Base-by-base conservation (phyloP, 108 stramenopile species). In the Fistulifera solaris region DNA sequence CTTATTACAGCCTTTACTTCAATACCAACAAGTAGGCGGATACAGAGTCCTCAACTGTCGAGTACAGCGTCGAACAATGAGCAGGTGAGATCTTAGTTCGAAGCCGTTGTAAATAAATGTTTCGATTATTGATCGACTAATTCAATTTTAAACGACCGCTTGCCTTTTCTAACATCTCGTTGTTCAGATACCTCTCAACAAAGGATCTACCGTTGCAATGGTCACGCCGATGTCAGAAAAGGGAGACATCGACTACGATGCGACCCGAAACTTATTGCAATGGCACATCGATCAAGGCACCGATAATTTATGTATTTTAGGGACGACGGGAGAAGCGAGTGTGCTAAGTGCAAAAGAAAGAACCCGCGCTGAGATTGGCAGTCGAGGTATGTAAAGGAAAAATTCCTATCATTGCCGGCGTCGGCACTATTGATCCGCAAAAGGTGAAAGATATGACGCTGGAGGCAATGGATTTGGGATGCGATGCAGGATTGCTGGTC, bases 261-360 rank as follows among this genome's bases (percentile, higher is more conserved):
- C 72, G 17, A 59, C 85, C 38, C 53, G 74, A 7, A 52, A 46
- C 10, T 73, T 87, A 1, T 55, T 87, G 8, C 60, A 75, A 50
- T 83, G 64, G 56, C 89, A 90, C 53, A 27, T 83, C 11, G 73
- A 68, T 16, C 38, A 65, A 23, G 80, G 78, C 25, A 91, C 89
- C 26, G 80, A 83, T 56, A 82, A 82, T 38, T 53, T 87, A 0
- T 87, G 86, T 43, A 75, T 81, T 35, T 67, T 91, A 16, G 89
- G 85, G 13, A 91, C 89, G 1, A 91, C 89, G 0, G 89, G 83
- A 23, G 89, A 91, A 63, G 83, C 83, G 7, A 65, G 74, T n/a
- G 58, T 68, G 27, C 16, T 91, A 54, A 44, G 63, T 18, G 59
- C 59, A 59, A 66, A 65, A 28, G 89, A 91, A 67, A 72, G 86